A percentile compares a stretch with the other conserved stretches of the same genome.
Evolutionary conservation across 345 rosid species (phyloP).

Genomic region (Eucalyptus tenuipes): DNA sequence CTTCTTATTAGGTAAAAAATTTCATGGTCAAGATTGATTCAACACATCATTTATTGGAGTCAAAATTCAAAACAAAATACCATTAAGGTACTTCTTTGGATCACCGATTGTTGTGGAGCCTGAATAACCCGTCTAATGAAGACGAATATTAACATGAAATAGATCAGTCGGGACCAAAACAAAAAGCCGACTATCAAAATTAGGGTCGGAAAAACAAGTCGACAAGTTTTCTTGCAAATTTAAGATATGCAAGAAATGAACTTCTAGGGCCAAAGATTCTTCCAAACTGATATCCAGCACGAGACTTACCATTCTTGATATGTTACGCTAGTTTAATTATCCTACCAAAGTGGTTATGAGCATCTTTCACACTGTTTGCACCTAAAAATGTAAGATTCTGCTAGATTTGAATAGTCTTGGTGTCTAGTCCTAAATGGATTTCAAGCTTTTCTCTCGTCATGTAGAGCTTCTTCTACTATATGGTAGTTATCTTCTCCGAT

Average conservation of each 20-base stretch:
- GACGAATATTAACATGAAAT: not conserved
- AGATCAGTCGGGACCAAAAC: not conserved
- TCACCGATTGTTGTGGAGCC: not conserved
- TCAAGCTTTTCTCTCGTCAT: too few relatives aligned
- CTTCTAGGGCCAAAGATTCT: too few relatives aligned
- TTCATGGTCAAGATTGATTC: not conserved
- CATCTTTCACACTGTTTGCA: not conserved
- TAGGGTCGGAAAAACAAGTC: too few relatives aligned
- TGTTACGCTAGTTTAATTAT: not conserved
- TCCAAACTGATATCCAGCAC: not conserved
- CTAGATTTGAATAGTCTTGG: not conserved
- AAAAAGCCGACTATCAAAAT: too few relatives aligned
- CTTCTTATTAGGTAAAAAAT: too few relatives aligned
- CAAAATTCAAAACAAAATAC: not conserved
- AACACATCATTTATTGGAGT: not conserved
- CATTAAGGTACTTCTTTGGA: not conserved
- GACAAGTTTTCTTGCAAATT: not conserved
- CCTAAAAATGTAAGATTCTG: not conserved
- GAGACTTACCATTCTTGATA: not conserved
- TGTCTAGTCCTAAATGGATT: too few relatives aligned
- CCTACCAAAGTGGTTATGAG: not conserved
- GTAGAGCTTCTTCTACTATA: too few relatives aligned
- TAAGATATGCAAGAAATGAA: not conserved
- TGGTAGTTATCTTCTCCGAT: too few relatives aligned
- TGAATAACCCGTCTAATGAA: too few relatives aligned